phyloP scores from a whole-genome alignment of 352 stramenopile genomes.

The Pythium brassicae region DNA sequence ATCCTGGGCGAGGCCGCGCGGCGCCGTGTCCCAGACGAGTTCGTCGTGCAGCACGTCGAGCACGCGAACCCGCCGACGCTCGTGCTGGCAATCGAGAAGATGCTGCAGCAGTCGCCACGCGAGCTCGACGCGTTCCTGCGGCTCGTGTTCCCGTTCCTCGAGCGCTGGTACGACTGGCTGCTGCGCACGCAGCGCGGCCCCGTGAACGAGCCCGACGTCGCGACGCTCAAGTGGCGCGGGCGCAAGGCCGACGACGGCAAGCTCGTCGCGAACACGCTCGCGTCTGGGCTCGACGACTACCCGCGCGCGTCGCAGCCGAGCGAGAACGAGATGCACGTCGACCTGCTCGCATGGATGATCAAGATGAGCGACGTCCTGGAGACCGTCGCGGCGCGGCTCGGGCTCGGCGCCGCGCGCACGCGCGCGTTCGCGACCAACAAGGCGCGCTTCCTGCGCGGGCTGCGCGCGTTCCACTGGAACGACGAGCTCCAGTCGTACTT shows the following conservation, averaged over 20 bases:
- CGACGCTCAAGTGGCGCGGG: slow-evolving; percentile 81
- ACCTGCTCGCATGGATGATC: slow-evolving; percentile 90
- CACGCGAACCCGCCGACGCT: slow-evolving; percentile 92
- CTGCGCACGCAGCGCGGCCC: slow-evolving; percentile 53
- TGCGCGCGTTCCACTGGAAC: slow-evolving; percentile 76
- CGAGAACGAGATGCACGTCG: slow-evolving; percentile 86
- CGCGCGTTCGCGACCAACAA: slow-evolving; percentile 26
- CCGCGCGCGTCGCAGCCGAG: slow-evolving; percentile 72
- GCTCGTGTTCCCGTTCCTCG: slow-evolving; percentile 63
- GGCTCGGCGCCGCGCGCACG: slow-evolving; percentile 12
- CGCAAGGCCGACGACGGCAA: slow-evolving; percentile 62
- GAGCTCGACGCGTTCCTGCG: slow-evolving; percentile 36
- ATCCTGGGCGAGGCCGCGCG: slow-evolving; percentile 72
- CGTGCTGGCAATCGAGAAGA: slow-evolving; percentile 80
- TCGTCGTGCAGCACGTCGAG: slow-evolving; percentile 87
- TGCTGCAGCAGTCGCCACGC: slow-evolving; percentile 28
- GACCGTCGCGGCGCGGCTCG: slow-evolving; percentile 37
- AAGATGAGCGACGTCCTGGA: slow-evolving; percentile 56
- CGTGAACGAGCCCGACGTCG: slow-evolving; percentile 16
- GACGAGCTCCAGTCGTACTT: slow-evolving; percentile 62
- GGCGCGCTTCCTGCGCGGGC: slow-evolving; percentile 28
- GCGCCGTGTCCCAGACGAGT: slow-evolving; percentile 81
- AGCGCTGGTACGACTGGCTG: slow-evolving; percentile 79
- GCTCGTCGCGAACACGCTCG: slow-evolving; percentile 88
- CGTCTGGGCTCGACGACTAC: slow-evolving; percentile 92